Base-by-base conservation (phyloP, 345 rosid genomes). In the Sisymbrium altissimum region DNA sequence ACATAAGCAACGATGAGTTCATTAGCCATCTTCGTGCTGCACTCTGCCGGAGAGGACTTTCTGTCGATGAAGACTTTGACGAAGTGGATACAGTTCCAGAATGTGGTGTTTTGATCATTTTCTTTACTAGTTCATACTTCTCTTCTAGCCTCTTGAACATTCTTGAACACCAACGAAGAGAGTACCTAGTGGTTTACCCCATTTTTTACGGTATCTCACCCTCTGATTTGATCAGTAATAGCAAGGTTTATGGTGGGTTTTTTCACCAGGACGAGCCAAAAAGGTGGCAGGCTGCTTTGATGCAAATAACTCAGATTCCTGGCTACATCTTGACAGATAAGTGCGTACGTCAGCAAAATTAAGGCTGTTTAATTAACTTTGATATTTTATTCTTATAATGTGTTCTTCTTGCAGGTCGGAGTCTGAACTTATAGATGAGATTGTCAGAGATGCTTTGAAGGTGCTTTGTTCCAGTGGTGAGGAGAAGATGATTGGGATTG, bases 401-500 rank as follows among this genome's bases (percentile, higher is more conserved):
- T n/a, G n/a, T n/a, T n/a, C n/a, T n/a, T 33, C 36, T 33, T 0
- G 21, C 25, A 84, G 84, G 72, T 58, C 64, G 1, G 84, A 82
- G 15, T 52, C 79, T 6, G 33, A 40, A 3, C 45, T 81, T 49
- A 49, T 68, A 27, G 78, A 79, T n/a, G 70, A 45, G 49, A 75
- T 80, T 58, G 78, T 79, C 0, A 39, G 30, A 27, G 66, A 66
- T 40, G 73, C 41, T 52, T 32, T 30, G 12, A 62, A 27, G 44
- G 54, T 23, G 27, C 5, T 18, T 11, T 49, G 23, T 13, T 43
- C 55, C 2, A n/a, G 0, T 23, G 14, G 13, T 59, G 43, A 15
- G 5, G 21, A 9, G 18, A 54, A 59, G 0, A 48, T 70, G 6
- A 33, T 72, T 23, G 90, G 86, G 44, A 32, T 81, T 4, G 69